Evolutionary conservation across 2,329 filamentous ascomycete species (phyloP), one percentile per base, ranked within the genome.

Genomic region (Aspergillus sojae): DNA sequence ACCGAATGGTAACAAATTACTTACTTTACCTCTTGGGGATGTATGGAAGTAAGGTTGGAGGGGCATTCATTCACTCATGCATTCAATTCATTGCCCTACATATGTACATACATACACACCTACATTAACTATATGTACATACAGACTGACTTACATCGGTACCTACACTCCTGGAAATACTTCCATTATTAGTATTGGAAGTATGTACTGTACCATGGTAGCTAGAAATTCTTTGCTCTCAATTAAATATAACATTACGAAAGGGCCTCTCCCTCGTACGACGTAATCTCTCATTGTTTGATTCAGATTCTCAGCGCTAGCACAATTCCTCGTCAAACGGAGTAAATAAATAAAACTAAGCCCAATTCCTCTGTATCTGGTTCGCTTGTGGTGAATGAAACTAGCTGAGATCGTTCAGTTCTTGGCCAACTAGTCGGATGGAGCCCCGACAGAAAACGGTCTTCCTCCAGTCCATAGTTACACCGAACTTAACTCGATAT

Each of bases 361-460:
- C 14, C 34, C 52, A 55, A 39, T 55, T 55, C n/a, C n/a, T 39
- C 21, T 39, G n/a, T 11, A 26, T 19, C 26, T 52, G 48, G 34
- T 55, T 52, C 48, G 48, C 48, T 34, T 52, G 9, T 21, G 48
- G n/a, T 23, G 12, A 52, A 55, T 39, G 32, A 55, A 39, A 55
- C 52, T 55, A 57, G 50, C 39, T 52, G 57, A 57, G 43, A 56
- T 60, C 57, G 48, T 55, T 52, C 28, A 34, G 9, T 55, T 58
- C 54, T 56, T 61, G 57, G 53, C 57, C 30, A 45, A 56, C 63
- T 58, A 61, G 65, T 63, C 63, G 61, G 61, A 63, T 68, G 61
- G 66, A 60, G 67, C 52, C 62, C 65, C 65, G 67, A 68, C 67
- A 68, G 67, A 68, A 68, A 68, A 68, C 67, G 67, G 67, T 63